Percentiles rank a stretch among this genome's conserved stretches.
Evolutionary conservation across 2,329 filamentous ascomycete species (phyloP).

Genomic region (Beauveria brongniartii): DNA sequence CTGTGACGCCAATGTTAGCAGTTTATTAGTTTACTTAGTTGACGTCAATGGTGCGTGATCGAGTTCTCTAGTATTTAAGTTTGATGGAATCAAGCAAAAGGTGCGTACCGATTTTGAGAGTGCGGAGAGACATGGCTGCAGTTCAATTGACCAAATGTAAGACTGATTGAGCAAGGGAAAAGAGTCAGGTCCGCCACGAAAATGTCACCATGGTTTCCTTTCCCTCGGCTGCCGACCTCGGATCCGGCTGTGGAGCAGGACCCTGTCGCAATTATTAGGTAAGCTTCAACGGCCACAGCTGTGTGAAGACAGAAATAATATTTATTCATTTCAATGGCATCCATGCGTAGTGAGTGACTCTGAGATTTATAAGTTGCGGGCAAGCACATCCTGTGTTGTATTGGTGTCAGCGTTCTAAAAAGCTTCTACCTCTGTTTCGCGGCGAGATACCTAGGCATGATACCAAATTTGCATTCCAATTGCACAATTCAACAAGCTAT

Average conservation of each 20-base stretch:
- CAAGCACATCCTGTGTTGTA: no score
- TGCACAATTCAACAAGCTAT: background rate
- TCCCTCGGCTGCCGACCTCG: constrained; percentile 10
- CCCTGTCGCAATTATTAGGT: background rate
- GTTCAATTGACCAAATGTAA: background rate
- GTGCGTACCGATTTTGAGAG: constrained; percentile 32
- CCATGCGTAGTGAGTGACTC: background rate
- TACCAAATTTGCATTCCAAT: background rate
- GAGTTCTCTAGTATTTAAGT: no score
- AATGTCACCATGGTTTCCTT: background rate
- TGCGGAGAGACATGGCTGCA: constrained; percentile 31
- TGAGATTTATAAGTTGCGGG: no score
- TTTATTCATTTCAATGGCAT: background rate
- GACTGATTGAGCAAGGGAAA: background rate
- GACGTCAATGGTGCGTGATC: no score
- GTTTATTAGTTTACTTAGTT: background rate
- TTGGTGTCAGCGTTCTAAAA: background rate
- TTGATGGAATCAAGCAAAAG: no score
- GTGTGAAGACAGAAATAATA: background rate
- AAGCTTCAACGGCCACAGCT: background rate
- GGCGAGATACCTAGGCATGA: background rate
- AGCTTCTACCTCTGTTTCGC: background rate
- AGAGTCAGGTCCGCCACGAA: background rate
- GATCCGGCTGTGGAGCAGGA: constrained; percentile 4
- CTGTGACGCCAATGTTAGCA: constrained; percentile 34